Evolutionary conservation across 1,284 basidiomycete species (phyloP), one percentile per base, ranked within the genome.

Genomic region (Ustilago lituana): DNA sequence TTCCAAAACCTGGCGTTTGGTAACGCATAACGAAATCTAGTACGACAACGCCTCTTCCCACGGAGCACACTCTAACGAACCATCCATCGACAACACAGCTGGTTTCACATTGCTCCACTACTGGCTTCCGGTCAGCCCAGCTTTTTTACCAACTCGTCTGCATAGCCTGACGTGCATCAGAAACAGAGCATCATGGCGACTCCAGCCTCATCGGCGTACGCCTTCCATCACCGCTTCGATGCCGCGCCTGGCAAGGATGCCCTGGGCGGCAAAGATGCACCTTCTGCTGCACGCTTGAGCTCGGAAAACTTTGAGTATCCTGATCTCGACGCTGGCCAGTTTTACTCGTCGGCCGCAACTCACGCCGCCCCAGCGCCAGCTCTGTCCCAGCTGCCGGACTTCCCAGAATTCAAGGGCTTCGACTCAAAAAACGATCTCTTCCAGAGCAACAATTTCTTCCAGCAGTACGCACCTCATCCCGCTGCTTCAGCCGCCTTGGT

Each of bases 141-240:
- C 27, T 29, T 12, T 7, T 6, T 29, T 29, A 7, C 27, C 27
- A 29, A 29, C 27, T 29, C 27, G 7, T 29, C 27, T 12, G 27
- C 12, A 12, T 8, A 37, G 33, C 14, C 29, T 32, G n/a, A n/a
- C n/a, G n/a, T n/a, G n/a, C 2, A 22, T 46, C 20, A 14, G 15
- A 31, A 12, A 8, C 22, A 31, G 7, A 27, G 12, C 49, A 65
- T 12, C 9, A 70, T 70, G 67, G 61, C 67, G 14, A 35, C 67
- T 10, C 57, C 67, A 8, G 53, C 47, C 31, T 55, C 61, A 5
- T 51, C 67, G 12, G 61, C 50, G 7, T 54, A 65, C 24, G 61
- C 62, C 43, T 70, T 65, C 20, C 67, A 70, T 17, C 52, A 65
- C 37, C 57, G 67, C 53, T 70, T 70, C 38, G 50, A 61, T 51